Evolutionary conservation across 2,329 filamentous ascomycete genomes (phyloP).

Genomic region (Aspergillus novofumigatus): DNA sequence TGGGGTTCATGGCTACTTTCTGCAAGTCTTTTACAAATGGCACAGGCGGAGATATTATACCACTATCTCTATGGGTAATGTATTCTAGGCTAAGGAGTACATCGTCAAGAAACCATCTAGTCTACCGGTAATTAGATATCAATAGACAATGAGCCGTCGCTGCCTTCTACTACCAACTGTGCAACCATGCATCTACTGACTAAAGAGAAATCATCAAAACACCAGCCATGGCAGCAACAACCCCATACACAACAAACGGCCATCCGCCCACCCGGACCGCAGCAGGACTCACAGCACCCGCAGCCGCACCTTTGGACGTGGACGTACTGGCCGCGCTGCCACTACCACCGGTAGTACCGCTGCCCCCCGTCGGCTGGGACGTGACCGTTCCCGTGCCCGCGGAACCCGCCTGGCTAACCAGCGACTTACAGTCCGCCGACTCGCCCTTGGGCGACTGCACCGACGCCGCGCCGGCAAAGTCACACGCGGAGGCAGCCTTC

Average conservation of each 20-base stretch:
- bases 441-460: slow-evolving; percentile 32
- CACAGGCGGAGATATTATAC: too few species aligned
- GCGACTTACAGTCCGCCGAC: slow-evolving; percentile 33
- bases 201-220: neutral
- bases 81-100: neutral
- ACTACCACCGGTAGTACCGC: neutral
- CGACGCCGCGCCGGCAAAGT: slow-evolving; percentile 40
- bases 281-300: too few species aligned
- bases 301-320: neutral
- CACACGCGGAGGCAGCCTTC: slow-evolving; percentile 36
- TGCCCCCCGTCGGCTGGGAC: slow-evolving; percentile 22
- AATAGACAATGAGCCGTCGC: too few species aligned
- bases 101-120: too few species aligned
- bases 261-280: too few species aligned
- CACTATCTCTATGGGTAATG: too few species aligned
- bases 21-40: too few species aligned
- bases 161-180: neutral
- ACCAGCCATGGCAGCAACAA: neutral
- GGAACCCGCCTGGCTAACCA: slow-evolving; percentile 39
- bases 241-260: neutral
- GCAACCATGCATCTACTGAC: neutral
- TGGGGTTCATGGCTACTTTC: too few species aligned
- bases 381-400: slow-evolving; percentile 40
- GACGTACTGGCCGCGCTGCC: neutral
- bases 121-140: too few species aligned